These are phyloP conservation scores for Ceratocystis lukuohia DNA, from an alignment of 2,329 filamentous ascomycete genomes.

Conservation along the genomic window DNA sequence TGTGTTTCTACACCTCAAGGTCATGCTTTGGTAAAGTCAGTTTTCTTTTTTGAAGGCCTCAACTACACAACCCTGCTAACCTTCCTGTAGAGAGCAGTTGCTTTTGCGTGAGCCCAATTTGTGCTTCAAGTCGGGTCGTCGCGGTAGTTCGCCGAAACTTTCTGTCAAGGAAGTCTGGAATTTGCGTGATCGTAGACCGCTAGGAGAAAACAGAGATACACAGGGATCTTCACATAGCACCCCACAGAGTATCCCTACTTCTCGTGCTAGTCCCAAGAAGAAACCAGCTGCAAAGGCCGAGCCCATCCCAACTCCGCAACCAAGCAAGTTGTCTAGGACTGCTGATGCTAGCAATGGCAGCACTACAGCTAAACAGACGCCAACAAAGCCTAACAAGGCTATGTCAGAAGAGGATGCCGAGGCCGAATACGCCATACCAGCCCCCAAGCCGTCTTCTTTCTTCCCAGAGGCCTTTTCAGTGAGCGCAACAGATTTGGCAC, in stretches of 20 bases:
- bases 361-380: not conserved
- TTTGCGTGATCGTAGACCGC: not conserved
- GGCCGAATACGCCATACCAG: not conserved
- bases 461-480: constrained; percentile 6
- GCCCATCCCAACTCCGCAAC: constrained; percentile 18
- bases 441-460: not conserved
- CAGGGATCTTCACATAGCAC: not conserved
- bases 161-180: not conserved
- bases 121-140: not conserved
- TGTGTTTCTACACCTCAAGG: constrained; percentile 27
- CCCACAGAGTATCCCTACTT: constrained; percentile 13
- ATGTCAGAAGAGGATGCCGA: not conserved
- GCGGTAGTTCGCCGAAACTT: not conserved
- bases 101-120: constrained; percentile 24
- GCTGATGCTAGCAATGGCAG: not conserved
- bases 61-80: constrained; percentile 10
- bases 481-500: constrained; percentile 5
- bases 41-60: not conserved
- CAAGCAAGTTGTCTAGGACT: not conserved
- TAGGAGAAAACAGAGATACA: not conserved
- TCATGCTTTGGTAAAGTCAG: constrained; percentile 30
- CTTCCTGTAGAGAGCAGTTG: constrained; percentile 26
- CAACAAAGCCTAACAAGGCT: not conserved
- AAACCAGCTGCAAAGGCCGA: constrained; percentile 26
- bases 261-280: constrained; percentile 24